Conservation (phyloP, 139 green algal genomes). For the Closterium sp. region DNA sequence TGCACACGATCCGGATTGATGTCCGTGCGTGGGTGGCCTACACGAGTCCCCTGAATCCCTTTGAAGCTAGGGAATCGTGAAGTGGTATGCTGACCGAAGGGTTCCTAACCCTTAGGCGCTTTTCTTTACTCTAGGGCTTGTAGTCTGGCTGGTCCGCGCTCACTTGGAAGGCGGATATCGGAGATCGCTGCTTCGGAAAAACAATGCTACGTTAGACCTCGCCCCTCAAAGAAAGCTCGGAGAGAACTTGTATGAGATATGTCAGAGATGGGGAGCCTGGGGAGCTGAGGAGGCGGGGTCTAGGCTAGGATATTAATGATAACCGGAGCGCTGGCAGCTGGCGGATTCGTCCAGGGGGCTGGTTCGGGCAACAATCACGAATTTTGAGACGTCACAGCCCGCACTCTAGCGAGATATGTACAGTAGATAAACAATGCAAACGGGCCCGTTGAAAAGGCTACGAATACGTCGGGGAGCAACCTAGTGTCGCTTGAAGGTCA, state of each 20-base stretch:
- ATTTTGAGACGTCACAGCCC: neutral
- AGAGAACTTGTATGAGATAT: neutral
- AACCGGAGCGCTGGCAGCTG: neutral
- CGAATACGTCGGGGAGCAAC: neutral
- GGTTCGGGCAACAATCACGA: neutral
- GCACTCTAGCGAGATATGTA: neutral
- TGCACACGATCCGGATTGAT: neutral
- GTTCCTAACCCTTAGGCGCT: neutral
- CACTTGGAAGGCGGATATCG: neutral
- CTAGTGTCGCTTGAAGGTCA: neutral
- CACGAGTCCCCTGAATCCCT: neutral
- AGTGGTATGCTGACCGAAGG: neutral
- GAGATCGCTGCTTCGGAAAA: neutral
- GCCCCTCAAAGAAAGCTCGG: neutral
- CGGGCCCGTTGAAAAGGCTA: neutral
- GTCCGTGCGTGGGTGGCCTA: neutral
- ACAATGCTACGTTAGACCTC: neutral
- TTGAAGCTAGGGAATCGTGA: neutral
- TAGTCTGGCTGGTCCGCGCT: neutral
- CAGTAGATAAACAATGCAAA: neutral
- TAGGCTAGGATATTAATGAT: neutral
- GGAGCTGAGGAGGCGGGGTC: neutral
- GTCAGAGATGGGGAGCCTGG: neutral
- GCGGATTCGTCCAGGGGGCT: neutral
- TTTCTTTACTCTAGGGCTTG: neutral